Evolutionary conservation across 306 rosid genomes (phyloP).

Genomic region (Quercus wislizeni): DNA sequence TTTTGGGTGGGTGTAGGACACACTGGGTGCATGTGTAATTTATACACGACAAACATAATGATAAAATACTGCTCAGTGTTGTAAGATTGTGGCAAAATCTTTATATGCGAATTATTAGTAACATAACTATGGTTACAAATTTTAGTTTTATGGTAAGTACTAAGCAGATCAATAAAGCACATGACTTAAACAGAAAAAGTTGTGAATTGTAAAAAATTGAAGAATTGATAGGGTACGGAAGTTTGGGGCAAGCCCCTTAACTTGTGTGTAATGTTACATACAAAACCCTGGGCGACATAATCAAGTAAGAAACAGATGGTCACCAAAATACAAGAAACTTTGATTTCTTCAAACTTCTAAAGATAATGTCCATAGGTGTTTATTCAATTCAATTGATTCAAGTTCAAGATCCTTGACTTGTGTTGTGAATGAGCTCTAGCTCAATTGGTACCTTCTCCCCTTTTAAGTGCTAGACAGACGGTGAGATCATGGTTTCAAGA

Average conservation of each 20-base stretch:
- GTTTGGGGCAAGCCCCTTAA: neutral
- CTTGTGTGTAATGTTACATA: neutral
- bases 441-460: no score
- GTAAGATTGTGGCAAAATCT: neutral
- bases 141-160: neutral
- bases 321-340: no score
- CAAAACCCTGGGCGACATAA: neutral
- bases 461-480: no score
- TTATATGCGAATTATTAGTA: neutral
- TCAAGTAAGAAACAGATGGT: neutral
- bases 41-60: no score
- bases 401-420: neutral
- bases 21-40: no score
- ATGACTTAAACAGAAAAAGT: neutral
- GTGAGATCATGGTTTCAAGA: no score
- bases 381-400: neutral
- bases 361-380: neutral
- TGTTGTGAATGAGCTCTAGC: no score
- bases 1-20: no score
- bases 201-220: neutral
- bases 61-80: neutral
- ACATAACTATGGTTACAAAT: neutral
- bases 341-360: neutral
- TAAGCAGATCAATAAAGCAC: neutral
- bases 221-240: neutral